A percentile compares a stretch with the other conserved stretches of the same genome.
Evolutionary conservation across 495 filamentous ascomycete genomes (phyloP).

Genomic region (Xylaria cubensis): DNA sequence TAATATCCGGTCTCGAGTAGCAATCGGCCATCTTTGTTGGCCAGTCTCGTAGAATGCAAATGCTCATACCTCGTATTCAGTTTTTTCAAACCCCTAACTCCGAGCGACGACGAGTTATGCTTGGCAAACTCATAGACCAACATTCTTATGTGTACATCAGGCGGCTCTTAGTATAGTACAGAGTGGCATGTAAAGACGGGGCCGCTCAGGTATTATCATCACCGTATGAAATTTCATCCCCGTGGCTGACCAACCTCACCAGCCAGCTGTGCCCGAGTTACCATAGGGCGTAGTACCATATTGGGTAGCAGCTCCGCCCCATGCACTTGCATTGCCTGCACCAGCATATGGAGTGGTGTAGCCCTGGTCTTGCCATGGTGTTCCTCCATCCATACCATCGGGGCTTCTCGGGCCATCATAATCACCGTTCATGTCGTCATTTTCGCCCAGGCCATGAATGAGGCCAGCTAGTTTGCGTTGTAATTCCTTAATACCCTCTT

Average conservation of each 20-base stretch:
- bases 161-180: slow-evolving; percentile 30
- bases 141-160: slow-evolving; percentile 11
- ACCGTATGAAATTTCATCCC: neutral
- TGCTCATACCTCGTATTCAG: slow-evolving; percentile 10
- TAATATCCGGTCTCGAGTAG: neutral
- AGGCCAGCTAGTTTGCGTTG: slow-evolving; percentile 88
- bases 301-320: slow-evolving; percentile 68
- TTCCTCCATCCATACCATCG: slow-evolving; percentile 60
- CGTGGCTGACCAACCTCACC: slow-evolving; percentile 23
- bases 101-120: slow-evolving; percentile 27
- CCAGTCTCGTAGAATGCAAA: slow-evolving; percentile 18
- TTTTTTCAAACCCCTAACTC: slow-evolving; percentile 33
- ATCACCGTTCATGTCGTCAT: slow-evolving; percentile 60
- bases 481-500: slow-evolving; percentile 86
- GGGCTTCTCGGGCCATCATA: slow-evolving; percentile 68
- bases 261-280: slow-evolving; percentile 39
- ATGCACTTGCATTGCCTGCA: slow-evolving; percentile 65
- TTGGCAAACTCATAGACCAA: slow-evolving; percentile 16
- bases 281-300: slow-evolving; percentile 73
- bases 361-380: slow-evolving; percentile 64
- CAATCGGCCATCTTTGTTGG: neutral
- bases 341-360: slow-evolving; percentile 79
- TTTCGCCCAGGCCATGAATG: slow-evolving; percentile 73
- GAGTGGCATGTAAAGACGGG: neutral
- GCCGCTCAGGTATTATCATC: slow-evolving; percentile 18